phyloP scores from a whole-genome alignment of 495 filamentous ascomycete genomes.

The Penicillium paxilli region DNA sequence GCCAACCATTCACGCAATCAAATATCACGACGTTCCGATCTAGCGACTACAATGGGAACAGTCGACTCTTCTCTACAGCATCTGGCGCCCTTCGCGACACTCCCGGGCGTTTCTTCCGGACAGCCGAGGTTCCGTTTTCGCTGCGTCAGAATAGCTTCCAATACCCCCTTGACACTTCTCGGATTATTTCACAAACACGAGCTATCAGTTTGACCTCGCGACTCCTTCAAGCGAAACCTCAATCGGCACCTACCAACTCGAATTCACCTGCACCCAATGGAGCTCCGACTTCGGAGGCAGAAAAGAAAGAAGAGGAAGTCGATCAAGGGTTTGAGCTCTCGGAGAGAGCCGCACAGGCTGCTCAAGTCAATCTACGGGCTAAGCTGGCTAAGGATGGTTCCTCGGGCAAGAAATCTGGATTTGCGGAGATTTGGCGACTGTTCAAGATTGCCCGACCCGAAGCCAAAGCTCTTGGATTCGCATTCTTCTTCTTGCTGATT shows the following conservation, averaged over 20 bases:
- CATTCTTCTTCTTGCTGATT: conserved; percentile 79
- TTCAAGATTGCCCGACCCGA: conserved; percentile 88
- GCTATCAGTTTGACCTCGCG: conserved; percentile 29
- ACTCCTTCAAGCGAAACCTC: conserved; percentile 28
- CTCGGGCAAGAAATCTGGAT: conserved; percentile 61
- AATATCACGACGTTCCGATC: conserved; percentile 1
- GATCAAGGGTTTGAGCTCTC: conserved; percentile 63
- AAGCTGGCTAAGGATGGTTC: conserved; percentile 78
- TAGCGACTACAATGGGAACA: conserved; percentile 8
- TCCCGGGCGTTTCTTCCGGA: conserved; percentile 8
- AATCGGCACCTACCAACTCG: conserved; percentile 10
- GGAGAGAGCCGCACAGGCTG: conserved; percentile 83
- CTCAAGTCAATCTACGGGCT: conserved; percentile 85
- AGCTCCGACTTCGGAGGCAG: conserved; percentile 18
- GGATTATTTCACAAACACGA: conserved; percentile 24
- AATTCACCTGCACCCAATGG: conserved; percentile 13
- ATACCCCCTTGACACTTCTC: conserved; percentile 16
- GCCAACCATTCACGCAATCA: conserved; percentile 15
- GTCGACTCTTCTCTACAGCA: conserved; percentile 26
- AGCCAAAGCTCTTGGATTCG: conserved; percentile 70
- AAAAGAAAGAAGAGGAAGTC: conserved; percentile 44
- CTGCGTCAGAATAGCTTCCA: conserved; percentile 15
- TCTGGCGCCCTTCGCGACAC: conserved; percentile 23
- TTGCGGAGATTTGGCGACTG: conserved; percentile 79
- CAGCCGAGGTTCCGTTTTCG: conserved; percentile 15